Base-by-base conservation (phyloP, 129 eudicot species). In the Erigeron canadensis region DNA sequence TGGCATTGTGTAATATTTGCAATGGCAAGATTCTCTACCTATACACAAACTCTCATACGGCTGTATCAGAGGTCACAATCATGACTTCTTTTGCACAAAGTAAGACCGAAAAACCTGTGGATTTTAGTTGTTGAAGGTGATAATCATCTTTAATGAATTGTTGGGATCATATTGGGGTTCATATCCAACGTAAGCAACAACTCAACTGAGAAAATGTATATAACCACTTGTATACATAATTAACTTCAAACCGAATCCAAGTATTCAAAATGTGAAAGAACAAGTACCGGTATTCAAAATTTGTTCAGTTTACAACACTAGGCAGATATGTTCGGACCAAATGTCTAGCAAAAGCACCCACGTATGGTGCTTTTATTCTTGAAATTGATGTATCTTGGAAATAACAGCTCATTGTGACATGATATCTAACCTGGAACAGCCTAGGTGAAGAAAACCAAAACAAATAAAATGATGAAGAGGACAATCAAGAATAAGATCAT, bases 361-460 rank as follows among this genome's bases (percentile, higher is more conserved):
- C 21, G 10, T 19, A 59, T 57, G 22, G 48, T 39, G 34, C 42
- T 73, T 64, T 74, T 74, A 74, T 63, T 74, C 21, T 48, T 73
- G 65, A 64, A 73, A 53, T 2, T 22, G 19, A 47, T 16, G 17
- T 34, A 13, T 60, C 28, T 60, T 17, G 11, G 37, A 11, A 60
- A 34, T 16, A 22, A 60, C 28, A 37, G 17, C 65, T 28, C 65
- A 15, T 34, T 42, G 65, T 13, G 44, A 60, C 18, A 28, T 11
- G 43, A 60, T 34, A 34, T 13, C 40, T n/a, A 10, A 39, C 15
- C 17, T 39, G 50, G 3, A 51, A 13, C 7, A 56, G 61, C 44
- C 85, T 83, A 92, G 73, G 96, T 91, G 73, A 92, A 65, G 78
- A 92, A 92, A 41, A 92, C 98, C 66, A 92, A 82, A 54, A 89